These are phyloP conservation scores for Biscutella laevigata DNA, from an alignment of 441 rosid species.

Conservation along the genomic window DNA sequence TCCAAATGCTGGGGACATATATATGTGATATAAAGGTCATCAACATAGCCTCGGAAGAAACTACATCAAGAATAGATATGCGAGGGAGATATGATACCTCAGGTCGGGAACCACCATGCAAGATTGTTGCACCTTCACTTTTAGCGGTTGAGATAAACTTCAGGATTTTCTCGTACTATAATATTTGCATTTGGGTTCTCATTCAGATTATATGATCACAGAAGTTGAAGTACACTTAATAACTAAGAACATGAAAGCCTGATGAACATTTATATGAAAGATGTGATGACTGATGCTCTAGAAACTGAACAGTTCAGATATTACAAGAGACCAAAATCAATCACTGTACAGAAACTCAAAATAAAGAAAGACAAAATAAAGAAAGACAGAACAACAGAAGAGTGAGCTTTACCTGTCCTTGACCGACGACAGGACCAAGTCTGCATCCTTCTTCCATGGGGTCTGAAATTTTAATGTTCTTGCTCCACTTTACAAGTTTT, in stretches of 20 bases:
- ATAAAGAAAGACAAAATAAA: neutral
- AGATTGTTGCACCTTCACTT: slow-evolving; percentile 81
- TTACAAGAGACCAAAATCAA: neutral
- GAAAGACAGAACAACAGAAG: neutral
- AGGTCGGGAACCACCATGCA: slow-evolving; percentile 73
- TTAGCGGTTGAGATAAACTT: slow-evolving; percentile 65
- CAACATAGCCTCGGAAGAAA: slow-evolving; percentile 13
- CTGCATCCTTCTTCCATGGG: slow-evolving; percentile 91
- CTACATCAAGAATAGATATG: neutral
- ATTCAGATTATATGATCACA: slow-evolving; percentile 4
- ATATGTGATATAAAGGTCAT: slow-evolving; percentile 6
- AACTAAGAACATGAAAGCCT: slow-evolving; percentile 5
- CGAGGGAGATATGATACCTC: slow-evolving; percentile 30
- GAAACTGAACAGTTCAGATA: neutral
- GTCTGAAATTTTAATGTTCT: slow-evolving; percentile 79
- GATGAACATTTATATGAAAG: neutral
- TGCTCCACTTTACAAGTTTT: slow-evolving; percentile 69
- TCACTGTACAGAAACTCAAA: no score
- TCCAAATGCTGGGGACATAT: slow-evolving; percentile 53
- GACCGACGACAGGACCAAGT: slow-evolving; percentile 82
- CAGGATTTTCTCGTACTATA: slow-evolving; percentile 71
- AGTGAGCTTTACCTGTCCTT: slow-evolving; percentile 50
- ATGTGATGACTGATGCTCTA: slow-evolving; percentile 1
- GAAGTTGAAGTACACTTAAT: neutral
- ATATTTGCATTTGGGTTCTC: slow-evolving; percentile 8